Evolutionary conservation across 208 protist species (phyloP), one percentile per base, ranked within the genome.

Genomic region (Angomonas deanei): DNA sequence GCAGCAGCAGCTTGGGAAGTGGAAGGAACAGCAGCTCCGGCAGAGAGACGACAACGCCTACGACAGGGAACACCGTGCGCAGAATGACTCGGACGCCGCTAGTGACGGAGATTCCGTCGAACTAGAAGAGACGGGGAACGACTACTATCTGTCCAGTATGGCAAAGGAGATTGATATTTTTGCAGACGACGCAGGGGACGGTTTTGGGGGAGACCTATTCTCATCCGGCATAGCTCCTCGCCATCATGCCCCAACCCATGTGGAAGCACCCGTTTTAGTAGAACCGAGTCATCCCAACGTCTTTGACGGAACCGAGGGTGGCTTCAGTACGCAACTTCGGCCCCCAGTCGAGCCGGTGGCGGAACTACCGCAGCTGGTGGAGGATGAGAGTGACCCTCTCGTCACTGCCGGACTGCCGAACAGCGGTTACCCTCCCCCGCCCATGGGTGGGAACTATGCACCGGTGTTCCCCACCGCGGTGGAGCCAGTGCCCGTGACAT

Each of bases 81-180:
- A 23, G 11, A 3, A 8, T 32, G 11, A 0, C 24, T 48, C 33
- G 28, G 39, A 19, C 31, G 31, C 19, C n/a, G n/a, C n/a, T n/a
- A n/a, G n/a, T n/a, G n/a, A n/a, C n/a, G n/a, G n/a, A n/a, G n/a
- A n/a, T n/a, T n/a, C n/a, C n/a, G n/a, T n/a, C n/a, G n/a, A n/a
- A n/a, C n/a, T n/a, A n/a, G n/a, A n/a, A n/a, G n/a, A n/a, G 26
- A 50, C 28, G 28, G 3, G 58, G 23, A 26, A 58, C 31, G 60
- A 55, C 47, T 30, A 38, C 46, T 39, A 64, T 48, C 13, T 46
- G 36, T 46, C 17, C 36, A 53, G 47, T n/a, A n/a, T n/a, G n/a
- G 68, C 54, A 15, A 62, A 78, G 11, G 66, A 78, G 11, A 68
- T 84, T 32, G 73, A 79, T 62, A 80, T 84, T 59, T 84, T 84